phyloP scores from a whole-genome alignment of 2,329 filamentous ascomycete species.

The Hypoxylon rubiginosum region DNA sequence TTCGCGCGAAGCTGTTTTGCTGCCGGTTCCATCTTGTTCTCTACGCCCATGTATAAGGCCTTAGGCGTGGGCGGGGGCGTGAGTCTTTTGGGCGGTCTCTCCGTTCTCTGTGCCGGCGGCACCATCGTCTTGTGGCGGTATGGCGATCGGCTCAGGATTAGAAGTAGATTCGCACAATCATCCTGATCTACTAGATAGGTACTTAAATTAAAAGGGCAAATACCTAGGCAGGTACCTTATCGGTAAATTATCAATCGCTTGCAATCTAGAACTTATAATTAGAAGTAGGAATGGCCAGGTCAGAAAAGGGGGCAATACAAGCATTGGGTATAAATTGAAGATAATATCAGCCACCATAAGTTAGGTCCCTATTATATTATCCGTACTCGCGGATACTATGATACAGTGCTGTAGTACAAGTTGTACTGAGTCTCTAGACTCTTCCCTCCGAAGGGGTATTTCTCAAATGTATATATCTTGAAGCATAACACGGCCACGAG shows the following conservation, averaged over 20 bases:
- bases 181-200: conserved; percentile 12
- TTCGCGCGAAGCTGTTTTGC: conserved; percentile 40
- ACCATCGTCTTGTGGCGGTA: conserved; percentile 36
- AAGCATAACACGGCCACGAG: conserved; percentile 18
- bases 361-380: conserved; percentile 21
- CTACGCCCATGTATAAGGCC: conserved; percentile 36
- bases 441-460: conserved; percentile 14
- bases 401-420: conserved; percentile 38
- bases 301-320: neutral
- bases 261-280: neutral
- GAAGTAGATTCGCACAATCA: conserved; percentile 40
- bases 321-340: conserved; percentile 26
- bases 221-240: neutral
- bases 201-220: neutral
- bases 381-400: conserved; percentile 30
- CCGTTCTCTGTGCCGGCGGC: conserved; percentile 33
- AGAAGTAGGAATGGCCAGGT: neutral
- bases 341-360: conserved; percentile 17
- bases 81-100: conserved; percentile 37
- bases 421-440: conserved; percentile 18
- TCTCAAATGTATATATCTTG: conserved; percentile 25
- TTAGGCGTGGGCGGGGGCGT: conserved; percentile 39
- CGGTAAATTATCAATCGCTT: neutral
- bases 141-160: conserved; percentile 33
- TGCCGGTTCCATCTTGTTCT: conserved; percentile 39